Evolutionary conservation across 2,329 filamentous ascomycete genomes (phyloP).

Genomic region (Venturia carpophila): DNA sequence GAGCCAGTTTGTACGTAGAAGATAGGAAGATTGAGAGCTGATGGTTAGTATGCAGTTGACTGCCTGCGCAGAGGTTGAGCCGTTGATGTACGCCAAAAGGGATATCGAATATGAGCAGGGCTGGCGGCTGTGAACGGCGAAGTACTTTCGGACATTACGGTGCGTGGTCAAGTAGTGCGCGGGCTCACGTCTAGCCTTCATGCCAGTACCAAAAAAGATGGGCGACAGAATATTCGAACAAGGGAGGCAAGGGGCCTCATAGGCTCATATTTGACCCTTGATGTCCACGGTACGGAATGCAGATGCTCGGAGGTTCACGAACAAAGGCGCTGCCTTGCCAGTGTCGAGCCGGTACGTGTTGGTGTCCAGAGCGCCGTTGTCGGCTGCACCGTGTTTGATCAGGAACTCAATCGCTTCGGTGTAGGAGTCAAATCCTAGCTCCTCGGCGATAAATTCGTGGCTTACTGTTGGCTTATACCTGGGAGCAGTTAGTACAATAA

Average conservation of each 20-base stretch:
- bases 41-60: slow-evolving; percentile 7
- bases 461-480: slow-evolving; percentile 91
- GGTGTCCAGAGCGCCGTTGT: slow-evolving; percentile 38
- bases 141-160: background rate
- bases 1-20: background rate
- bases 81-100: background rate
- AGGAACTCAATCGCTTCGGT: slow-evolving; percentile 87
- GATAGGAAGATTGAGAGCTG: background rate
- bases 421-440: slow-evolving; percentile 91
- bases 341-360: slow-evolving; percentile 30
- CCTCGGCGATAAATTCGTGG: slow-evolving; percentile 86
- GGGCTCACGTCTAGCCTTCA: background rate
- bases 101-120: background rate
- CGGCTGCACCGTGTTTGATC: slow-evolving; percentile 39
- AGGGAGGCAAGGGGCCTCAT: slow-evolving; percentile 1
- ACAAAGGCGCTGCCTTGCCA: slow-evolving; percentile 36
- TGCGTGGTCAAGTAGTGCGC: background rate
- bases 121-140: background rate
- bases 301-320: slow-evolving; percentile 62
- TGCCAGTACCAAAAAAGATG: slow-evolving; percentile 1
- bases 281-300: slow-evolving; percentile 90
- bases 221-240: background rate
- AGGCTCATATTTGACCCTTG: slow-evolving; percentile 81
- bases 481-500: slow-evolving; percentile 35
- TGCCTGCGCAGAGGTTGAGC: background rate